Base-by-base conservation (phyloP, 2,329 filamentous ascomycete genomes). In the Colletotrichum sp. region DNA sequence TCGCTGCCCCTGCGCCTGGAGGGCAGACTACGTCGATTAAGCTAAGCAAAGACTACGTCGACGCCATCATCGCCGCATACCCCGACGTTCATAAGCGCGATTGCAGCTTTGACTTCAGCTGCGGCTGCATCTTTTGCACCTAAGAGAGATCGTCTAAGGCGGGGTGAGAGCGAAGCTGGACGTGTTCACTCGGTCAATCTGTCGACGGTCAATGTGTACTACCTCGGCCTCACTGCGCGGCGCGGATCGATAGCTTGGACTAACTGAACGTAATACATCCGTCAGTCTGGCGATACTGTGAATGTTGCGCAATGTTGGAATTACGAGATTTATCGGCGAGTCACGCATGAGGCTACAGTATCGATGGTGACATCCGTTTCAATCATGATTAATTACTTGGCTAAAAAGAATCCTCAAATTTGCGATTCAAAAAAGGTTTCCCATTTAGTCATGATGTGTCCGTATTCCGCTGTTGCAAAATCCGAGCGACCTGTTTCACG, bases 41-140 rank as follows among this genome's bases (percentile, higher is more conserved):
- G 34, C 32, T 65, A 0, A 65, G 62, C 62, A 28, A 65, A 21
- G 62, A 83, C n/a, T 39, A 28, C 62, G 34, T 70, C 55, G 67
- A 70, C 32, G 55, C 67, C 6, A 70, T 70, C 12, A 16, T 44
- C 18, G 67, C 67, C 10, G 67, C 67, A 8, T 62, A 62, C 34
- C 67, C 67, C 3, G 34, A 70, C 26, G 18, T 52, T 13, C 44
- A 52, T 1, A 52, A 52, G 44, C 44, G 55, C 34, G 55, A 70
- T 6, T 70, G 67, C 34, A 39, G 16, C 67, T 62, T 70, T 2
- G 67, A 70, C 55, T 70, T 62, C 5, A 63, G 55, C 57, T 70
- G 68, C 26, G 68, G 68, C 26, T 70, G 68, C 68, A 63, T 63
- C 5, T 65, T 21, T 2, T 65, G 34, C 34, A 34, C 32, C 13